Base-by-base conservation (phyloP, 2,329 filamentous ascomycete species). In the Aspergillus pseudonomiae region DNA sequence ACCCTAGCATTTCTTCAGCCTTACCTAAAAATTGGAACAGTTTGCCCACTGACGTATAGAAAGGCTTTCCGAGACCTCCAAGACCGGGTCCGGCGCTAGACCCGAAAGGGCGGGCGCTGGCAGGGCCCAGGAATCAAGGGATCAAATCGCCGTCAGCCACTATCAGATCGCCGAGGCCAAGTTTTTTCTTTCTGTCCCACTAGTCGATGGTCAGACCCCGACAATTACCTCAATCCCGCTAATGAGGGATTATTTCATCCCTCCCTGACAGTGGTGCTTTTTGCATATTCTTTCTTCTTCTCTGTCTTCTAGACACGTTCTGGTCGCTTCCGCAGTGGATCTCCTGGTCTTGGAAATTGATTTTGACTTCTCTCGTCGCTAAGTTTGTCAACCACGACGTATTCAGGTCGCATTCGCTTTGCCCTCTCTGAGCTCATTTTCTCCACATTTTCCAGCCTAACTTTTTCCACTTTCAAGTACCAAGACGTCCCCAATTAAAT, bases 181-280 rank as follows among this genome's bases (percentile, higher is more conserved):
- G 52, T 36, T 26, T 55, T 61, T 61, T 56, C 36, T 39, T 16
- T 36, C 28, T 26, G 19, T 54, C 50, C 53, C 21, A 24, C 16
- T 30, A 32, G 21, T 32, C 9, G 19, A 21, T 10, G 26, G 9
- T 45, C 39, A 14, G 53, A 39, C 34, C 48, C 52, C 52, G 32
- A 54, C n/a, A 53, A 43, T 60, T 60, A 30, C 43, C 48, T 52
- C 48, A 52, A 52, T 52, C 26, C 32, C 45, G 14, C n/a, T 45
- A 30, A 50, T 53, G 24, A 10, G 28, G 34, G 45, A 60, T 60
- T 60, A 60, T 52, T 53, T 53, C 57, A 16, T 60, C 57, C 26
- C 56, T 58, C 56, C n/a, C 24, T 41, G 16, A 19, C 16, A 41
- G 2, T 19, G 16, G 16, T 19, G 14, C 36, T 19, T 19, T 41